phyloP scores from a whole-genome alignment of 306 rosid genomes.

The Quercus mongolica region DNA sequence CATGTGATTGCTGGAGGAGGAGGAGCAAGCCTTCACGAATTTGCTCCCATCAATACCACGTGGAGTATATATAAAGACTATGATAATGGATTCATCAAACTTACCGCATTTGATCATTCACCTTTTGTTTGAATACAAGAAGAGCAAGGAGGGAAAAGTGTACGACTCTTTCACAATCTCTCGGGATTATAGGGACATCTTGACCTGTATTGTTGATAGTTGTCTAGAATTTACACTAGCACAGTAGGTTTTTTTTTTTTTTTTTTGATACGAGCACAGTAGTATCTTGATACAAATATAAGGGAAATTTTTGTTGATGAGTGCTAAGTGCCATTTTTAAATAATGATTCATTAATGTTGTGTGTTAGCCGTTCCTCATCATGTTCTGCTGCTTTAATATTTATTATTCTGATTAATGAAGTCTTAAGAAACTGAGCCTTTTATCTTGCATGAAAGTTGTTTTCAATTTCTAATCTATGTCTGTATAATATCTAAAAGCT shows the following conservation, averaged over 20 bases:
- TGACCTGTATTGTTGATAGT: slow-evolving; percentile 70
- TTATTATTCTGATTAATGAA: not conserved
- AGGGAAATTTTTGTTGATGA: not conserved
- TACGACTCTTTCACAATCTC: slow-evolving; percentile 78
- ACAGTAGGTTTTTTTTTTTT: not conserved
- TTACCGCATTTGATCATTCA: slow-evolving; percentile 84
- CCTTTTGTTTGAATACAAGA: slow-evolving; percentile 86
- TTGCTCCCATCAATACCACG: slow-evolving; percentile 57
- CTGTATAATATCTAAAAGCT: too few species aligned
- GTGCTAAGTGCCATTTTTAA: not conserved
- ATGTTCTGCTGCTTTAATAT: not conserved
- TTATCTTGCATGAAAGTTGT: not conserved
- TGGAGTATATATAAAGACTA: slow-evolving; percentile 81
- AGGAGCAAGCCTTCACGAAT: slow-evolving; percentile 73
- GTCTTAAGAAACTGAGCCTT: not conserved
- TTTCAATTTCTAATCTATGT: too few species aligned
- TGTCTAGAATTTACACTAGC: slow-evolving; percentile 66
- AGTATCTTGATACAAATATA: not conserved
- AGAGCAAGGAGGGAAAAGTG: slow-evolving; percentile 80
- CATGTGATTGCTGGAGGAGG: slow-evolving; percentile 91
- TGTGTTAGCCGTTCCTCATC: not conserved
- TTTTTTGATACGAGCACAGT: too few species aligned
- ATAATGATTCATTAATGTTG: too few species aligned
- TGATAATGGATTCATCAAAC: slow-evolving; percentile 79
- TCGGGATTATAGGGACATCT: slow-evolving; percentile 74